Evolutionary conservation across 768 basidiomycete genomes (phyloP), one percentile per base, ranked within the genome.

Genomic region (Coprinellus aureogranulatus): DNA sequence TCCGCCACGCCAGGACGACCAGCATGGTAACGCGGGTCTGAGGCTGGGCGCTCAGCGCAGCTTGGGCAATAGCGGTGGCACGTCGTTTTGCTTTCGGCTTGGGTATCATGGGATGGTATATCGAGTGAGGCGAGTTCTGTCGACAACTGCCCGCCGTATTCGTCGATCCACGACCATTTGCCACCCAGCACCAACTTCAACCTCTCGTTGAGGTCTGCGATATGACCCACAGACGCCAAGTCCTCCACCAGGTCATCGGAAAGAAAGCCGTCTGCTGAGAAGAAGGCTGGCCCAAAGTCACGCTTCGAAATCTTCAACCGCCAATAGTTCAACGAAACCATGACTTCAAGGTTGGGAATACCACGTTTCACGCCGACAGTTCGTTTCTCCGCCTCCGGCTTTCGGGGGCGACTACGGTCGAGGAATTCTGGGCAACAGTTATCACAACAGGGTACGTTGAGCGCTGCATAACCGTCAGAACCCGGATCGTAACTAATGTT

Each of bases 371-470:
- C 16, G 20, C 20, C 20, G 11, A 30, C 12, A 8, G 28, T 53
- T 10, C 65, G 61, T 65, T 64, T 67, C 18, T 53, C 37, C 2
- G 25, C 16, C 11, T 23, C 31, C 41, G 59, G 30, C 23, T 28
- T 28, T 4, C 57, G 34, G 2, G 64, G 64, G 6, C 62, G 56
- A 14, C 59, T 62, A 27, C 11, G 57, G 53, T 65, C 39, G 25
- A 67, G 59, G n/a, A 67, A 50, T 1, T 40, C 39, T 2, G 58
- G 62, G 31, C 49, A 20, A 34, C 65, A 66, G 8, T 64, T 48
- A 48, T 72, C 67, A 50, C 71, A 72, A 51, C 71, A 72, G 2
- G 63, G 54, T 22, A 65, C 64, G 20, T 50, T 54, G 51, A 64
- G 57, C 62, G 51, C 58, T 64, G 57, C 22, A 55, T 60, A 51